phyloP scores from a whole-genome alignment of 208 protist genomes.

The Wallacemonas sp. region DNA sequence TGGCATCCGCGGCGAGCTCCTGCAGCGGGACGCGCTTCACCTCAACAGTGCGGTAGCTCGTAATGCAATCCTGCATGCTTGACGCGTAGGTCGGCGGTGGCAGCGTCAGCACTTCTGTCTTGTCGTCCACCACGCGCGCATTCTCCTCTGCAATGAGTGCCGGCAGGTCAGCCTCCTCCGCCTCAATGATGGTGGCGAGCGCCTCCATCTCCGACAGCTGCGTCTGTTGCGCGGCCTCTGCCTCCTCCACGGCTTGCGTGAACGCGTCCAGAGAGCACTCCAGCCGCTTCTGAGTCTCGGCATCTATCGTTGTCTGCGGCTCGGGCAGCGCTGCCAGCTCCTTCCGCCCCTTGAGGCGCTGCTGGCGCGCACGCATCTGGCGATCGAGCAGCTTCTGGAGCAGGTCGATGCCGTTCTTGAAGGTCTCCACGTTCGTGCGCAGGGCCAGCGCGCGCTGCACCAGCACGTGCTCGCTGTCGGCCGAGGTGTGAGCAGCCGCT shows the following conservation, averaged over 20 bases:
- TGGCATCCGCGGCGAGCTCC: conserved; percentile 83
- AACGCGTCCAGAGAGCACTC: conserved; percentile 25
- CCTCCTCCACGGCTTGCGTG: conserved; percentile 26
- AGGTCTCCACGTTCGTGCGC: conserved; percentile 55
- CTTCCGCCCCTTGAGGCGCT: conserved; percentile 43
- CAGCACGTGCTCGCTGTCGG: conserved; percentile 18
- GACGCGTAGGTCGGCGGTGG: conserved; percentile 31
- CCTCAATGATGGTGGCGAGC: conserved; percentile 22
- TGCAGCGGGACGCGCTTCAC: conserved; percentile 51
- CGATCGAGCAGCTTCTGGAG: conserved; percentile 61
- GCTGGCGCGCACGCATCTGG: conserved; percentile 57
- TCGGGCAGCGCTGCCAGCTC: conserved; percentile 12
- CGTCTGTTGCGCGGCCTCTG: conserved; percentile 31
- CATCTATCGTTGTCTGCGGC: not conserved
- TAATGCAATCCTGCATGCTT: conserved; percentile 72
- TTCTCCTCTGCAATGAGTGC: conserved; percentile 2
- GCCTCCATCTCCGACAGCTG: conserved; percentile 29
- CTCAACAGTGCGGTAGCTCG: conserved; percentile 65
- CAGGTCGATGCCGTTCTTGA: conserved; percentile 73
- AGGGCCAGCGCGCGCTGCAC: conserved; percentile 46
- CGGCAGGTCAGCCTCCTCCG: conserved; percentile 21
- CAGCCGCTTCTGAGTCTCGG: conserved; percentile 22
- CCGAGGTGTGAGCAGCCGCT: not conserved
- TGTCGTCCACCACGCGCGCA: not conserved
- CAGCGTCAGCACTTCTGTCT: not conserved